Evolutionary conservation across 257 asterid genomes (phyloP), one percentile per base, ranked within the genome.

Genomic region (Voacanga thouarsii): DNA sequence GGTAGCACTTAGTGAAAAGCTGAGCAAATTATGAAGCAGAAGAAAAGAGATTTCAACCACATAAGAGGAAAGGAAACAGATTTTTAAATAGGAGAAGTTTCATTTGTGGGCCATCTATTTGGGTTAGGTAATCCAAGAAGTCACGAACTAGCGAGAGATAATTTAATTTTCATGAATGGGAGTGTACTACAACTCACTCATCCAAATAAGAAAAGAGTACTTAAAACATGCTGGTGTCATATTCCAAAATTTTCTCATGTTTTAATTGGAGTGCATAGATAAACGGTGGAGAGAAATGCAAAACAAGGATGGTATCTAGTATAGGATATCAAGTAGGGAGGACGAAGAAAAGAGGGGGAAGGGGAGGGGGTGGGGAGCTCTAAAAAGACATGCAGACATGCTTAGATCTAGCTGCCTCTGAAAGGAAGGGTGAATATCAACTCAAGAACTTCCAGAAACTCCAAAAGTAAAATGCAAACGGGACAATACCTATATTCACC

Each of bases 401-500:
- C 12, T 63, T 9, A 16, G 33, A 68, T 21, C 12, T 7, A 68
- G 39, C 53, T 41, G 73, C 73, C 47, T 68, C 18, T 4, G 72
- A 41, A 44, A 78, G 23, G 53, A 43, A 59, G 15, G 30, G 21
- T 57, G 41, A 56, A 26, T 12, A n/a, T 44, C 47, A 44, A 75
- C 24, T 39, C 33, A 37, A 45, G 30, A 33, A 78, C 39, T 41
- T 78, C 12, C 21, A 77, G 8, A 66, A 50, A 37, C 53, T 50
- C 12, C 26, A 45, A 1, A 9, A 47, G 47, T 14, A 63, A 43
- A 75, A 64, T n/a, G 26, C 69, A 76, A 19, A 72, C 76, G 80
- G 56, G 45, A 69, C 64, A 71, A 65, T 83, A 96, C 99, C 98
- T 93, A 87, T 83, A 89, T 85, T 92, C 91, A 76, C 99, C 98